Conservation (phyloP, 2,329 filamentous ascomycete species). For the Fusarium continuum region DNA sequence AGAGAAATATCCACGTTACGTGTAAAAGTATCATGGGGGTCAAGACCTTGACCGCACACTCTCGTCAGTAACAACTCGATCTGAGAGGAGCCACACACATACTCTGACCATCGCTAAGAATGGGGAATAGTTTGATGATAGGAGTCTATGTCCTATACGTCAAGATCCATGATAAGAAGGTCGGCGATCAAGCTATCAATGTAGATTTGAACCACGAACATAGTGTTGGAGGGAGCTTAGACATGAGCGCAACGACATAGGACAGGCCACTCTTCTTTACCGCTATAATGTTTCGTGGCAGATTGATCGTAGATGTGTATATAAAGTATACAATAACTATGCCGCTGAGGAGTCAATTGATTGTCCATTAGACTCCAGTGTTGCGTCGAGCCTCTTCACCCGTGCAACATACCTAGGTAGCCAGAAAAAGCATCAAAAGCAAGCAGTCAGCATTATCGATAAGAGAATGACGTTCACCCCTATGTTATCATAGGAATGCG, state of each 20-base stretch:
- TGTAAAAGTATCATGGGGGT: conserved; percentile 67
- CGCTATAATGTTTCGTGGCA: conserved; percentile 57
- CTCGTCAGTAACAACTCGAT: conserved; percentile 13
- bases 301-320: conserved; percentile 46
- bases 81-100: conserved; percentile 43
- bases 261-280: conserved; percentile 62
- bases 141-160: conserved; percentile 64
- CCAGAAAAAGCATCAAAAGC: too few relatives aligned
- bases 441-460: too few relatives aligned
- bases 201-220: not conserved
- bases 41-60: conserved; percentile 55
- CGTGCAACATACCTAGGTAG: too few relatives aligned
- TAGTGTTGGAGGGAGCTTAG: not conserved
- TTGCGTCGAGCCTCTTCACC: too few relatives aligned
- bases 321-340: conserved; percentile 48
- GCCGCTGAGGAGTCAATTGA: conserved; percentile 48
- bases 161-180: conserved; percentile 65
- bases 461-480: too few relatives aligned
- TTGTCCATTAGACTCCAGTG: conserved; percentile 48
- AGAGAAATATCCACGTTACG: conserved; percentile 71
- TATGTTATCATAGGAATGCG: too few relatives aligned
- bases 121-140: conserved; percentile 64
- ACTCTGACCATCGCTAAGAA: conserved; percentile 70
- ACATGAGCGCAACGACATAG: conserved; percentile 63
- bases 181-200: conserved; percentile 56